These are phyloP conservation scores for Ophiostoma sp. DNA, from an alignment of 2,329 filamentous ascomycete species.

Conservation along the genomic window DNA sequence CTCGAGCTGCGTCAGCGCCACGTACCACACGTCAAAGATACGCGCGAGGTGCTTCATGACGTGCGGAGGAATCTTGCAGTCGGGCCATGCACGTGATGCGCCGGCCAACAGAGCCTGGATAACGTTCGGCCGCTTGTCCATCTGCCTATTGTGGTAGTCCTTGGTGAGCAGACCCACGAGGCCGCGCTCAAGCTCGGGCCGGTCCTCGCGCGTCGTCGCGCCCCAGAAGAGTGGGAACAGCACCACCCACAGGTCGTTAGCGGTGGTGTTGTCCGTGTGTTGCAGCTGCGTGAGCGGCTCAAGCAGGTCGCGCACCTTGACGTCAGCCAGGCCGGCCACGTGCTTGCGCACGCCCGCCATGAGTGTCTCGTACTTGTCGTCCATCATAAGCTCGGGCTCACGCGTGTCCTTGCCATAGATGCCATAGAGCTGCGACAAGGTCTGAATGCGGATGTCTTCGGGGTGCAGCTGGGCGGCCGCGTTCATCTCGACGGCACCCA, in stretches of 20 bases:
- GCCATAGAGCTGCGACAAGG: constrained; percentile 71
- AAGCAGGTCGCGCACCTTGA: constrained; percentile 84
- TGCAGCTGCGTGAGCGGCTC: constrained; percentile 91
- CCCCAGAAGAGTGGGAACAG: constrained; percentile 96
- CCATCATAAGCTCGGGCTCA: constrained; percentile 68
- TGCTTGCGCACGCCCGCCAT: constrained; percentile 81
- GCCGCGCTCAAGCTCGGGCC: constrained; percentile 84
- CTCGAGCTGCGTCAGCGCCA: constrained; percentile 86
- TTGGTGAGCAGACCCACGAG: constrained; percentile 89
- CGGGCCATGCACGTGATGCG: constrained; percentile 77
- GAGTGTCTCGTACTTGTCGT: constrained; percentile 79
- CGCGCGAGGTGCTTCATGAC: constrained; percentile 93
- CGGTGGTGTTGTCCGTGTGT: constrained; percentile 78
- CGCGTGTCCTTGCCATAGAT: constrained; percentile 70
- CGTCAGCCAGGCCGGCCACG: constrained; percentile 76
- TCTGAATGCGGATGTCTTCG: constrained; percentile 80
- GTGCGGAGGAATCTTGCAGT: constrained; percentile 91
- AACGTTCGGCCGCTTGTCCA: constrained; percentile 94
- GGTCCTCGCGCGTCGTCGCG: constrained; percentile 80
- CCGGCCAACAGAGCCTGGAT: constrained; percentile 90
- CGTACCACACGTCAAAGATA: constrained; percentile 97
- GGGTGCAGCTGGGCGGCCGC: constrained; percentile 73
- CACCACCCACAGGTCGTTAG: constrained; percentile 86
- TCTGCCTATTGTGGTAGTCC: constrained; percentile 91
- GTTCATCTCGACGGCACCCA: constrained; percentile 87